Conservation (phyloP, 345 rosid genomes). For the Luvunga scandens region DNA sequence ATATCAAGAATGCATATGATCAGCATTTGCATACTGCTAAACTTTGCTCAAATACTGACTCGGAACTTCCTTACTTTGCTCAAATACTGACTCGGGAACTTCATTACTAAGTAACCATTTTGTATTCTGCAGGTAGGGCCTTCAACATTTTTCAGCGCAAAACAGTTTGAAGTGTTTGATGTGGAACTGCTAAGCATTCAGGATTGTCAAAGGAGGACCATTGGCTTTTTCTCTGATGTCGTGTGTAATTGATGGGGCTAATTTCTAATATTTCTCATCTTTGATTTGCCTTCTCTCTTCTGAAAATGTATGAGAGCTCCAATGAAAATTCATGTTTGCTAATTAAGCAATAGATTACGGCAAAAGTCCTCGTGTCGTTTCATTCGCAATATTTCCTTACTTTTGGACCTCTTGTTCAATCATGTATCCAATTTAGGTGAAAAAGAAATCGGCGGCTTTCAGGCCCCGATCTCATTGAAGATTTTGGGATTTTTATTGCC, state of each 20-base stretch:
- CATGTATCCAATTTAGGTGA: too few species aligned
- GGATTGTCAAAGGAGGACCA: constrained; percentile 83
- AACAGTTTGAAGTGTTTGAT: constrained; percentile 90
- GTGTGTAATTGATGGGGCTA: constrained; percentile 55
- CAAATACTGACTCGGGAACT: background rate
- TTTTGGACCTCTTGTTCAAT: background rate
- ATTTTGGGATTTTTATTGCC: too few species aligned
- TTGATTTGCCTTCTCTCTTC: background rate
- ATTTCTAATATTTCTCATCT: background rate
- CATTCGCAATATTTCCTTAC: background rate
- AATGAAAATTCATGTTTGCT: background rate
- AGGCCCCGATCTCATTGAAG: background rate
- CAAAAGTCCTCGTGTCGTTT: background rate
- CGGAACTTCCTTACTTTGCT: background rate
- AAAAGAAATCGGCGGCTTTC: too few species aligned
- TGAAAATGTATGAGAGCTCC: background rate
- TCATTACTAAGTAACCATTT: background rate
- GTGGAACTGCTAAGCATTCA: constrained; percentile 73
- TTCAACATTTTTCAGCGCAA: constrained; percentile 94
- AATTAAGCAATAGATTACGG: background rate
- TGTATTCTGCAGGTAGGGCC: constrained; percentile 71
- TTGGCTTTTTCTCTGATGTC: constrained; percentile 91
- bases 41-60: background rate
- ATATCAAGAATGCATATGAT: background rate
- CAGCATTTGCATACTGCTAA: background rate